Evolutionary conservation across 805 yeast species (phyloP), one percentile per base, ranked within the genome.

Genomic region (Candida nitratophila): DNA sequence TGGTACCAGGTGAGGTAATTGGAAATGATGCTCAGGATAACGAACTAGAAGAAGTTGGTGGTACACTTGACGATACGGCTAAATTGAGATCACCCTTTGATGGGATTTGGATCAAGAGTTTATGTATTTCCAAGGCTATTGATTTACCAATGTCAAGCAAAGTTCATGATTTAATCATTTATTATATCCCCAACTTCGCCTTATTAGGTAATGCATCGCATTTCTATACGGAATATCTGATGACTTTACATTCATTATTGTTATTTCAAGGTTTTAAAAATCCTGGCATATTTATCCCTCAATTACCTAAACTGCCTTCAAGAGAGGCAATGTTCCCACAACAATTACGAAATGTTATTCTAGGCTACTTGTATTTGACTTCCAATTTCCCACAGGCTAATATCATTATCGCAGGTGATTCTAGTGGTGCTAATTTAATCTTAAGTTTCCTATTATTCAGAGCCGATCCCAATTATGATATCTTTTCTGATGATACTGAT

Each of bases 191-290:
- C 9, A 77, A 78, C 14, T 64, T 68, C n/a, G 61, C 65, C 1
- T 43, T 66, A 33, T 50, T 64, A n/a, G 53, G 58, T 2, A 49
- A 43, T 10, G 34, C 48, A 19, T 59, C 68, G 1, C 66, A 66
- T 48, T 63, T 69, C 45, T 74, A 73, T 47, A 44, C 65, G 12
- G 81, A 76, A 52, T 76, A 64, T 50, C 46, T 75, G 33, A 59
- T 66, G 37, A 58, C 71, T 4, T 49, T 73, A 38, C 62, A 69
- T 22, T 64, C 68, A 2, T 56, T 70, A 17, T 58, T 77, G 30
- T 61, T 68, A 24, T 58, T 69, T 41, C 76, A 73, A 49, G 81
- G 81, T 1, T 76, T 76, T 49, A 46, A 54, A 21, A 73, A 69
- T 48, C 81, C 82, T 1, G 69, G 65, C 4, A 59, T 71, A 3